A percentile compares a stretch with the other conserved stretches of the same genome.
These are phyloP conservation scores for Neurospora sp. DNA, from an alignment of 495 filamentous ascomycete species.

Conservation along the genomic window DNA sequence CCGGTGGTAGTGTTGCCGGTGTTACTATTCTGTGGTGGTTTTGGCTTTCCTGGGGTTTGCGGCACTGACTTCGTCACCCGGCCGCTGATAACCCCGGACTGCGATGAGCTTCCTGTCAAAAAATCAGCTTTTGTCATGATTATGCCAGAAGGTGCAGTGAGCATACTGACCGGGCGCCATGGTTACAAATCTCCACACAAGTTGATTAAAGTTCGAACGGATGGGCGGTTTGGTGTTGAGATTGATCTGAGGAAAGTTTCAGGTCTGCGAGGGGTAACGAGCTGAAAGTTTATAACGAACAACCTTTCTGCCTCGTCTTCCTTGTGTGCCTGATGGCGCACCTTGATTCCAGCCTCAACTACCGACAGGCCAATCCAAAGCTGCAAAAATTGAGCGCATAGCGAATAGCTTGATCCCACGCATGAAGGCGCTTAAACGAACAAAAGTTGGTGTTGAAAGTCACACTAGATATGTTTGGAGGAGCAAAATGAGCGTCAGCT, in stretches of 20 bases:
- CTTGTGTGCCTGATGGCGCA: background rate
- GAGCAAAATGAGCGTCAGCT: background rate
- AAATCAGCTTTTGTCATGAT: background rate
- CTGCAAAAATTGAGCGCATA: background rate
- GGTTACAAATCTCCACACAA: background rate
- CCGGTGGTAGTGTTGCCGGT: background rate
- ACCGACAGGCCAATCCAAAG: background rate
- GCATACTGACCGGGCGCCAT: background rate
- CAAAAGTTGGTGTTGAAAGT: background rate
- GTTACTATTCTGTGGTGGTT: background rate
- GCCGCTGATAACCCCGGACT: background rate
- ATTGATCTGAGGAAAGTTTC: background rate
- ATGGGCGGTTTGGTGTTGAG: background rate
- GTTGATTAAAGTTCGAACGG: background rate
- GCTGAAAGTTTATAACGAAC: background rate
- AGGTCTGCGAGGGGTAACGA: background rate
- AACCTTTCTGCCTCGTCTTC: background rate
- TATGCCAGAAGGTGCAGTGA: background rate
- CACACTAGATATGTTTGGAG: background rate
- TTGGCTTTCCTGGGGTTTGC: constrained; percentile 1
- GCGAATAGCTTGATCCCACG: background rate
- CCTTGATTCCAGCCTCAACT: background rate
- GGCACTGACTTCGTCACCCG: background rate
- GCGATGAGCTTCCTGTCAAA: background rate
- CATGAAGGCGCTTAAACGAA: background rate